A percentile compares a stretch with the other conserved stretches of the same genome.
These are phyloP conservation scores for Fraxinus ornus DNA, from an alignment of 305 asterid species.

Conservation along the genomic window DNA sequence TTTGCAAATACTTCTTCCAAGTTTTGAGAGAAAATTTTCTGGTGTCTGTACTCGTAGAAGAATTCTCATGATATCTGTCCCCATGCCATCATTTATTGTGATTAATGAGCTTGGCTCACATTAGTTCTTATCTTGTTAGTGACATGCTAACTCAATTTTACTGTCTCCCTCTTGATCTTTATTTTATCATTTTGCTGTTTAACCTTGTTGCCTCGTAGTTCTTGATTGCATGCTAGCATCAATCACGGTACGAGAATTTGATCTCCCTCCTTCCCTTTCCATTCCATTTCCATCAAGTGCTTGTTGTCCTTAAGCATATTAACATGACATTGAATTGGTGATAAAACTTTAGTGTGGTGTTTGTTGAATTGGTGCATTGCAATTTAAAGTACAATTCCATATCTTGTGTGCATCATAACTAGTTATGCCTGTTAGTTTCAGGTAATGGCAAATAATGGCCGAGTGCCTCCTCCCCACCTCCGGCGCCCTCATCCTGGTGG, in stretches of 20 bases:
- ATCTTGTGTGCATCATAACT: constrained; percentile 10
- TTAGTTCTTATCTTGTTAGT: neutral
- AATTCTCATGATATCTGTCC: neutral
- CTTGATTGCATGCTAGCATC: neutral
- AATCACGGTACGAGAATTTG: neutral
- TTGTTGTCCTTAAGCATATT: neutral
- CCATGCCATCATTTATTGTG: neutral
- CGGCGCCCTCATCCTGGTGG: constrained; percentile 61
- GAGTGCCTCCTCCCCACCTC: constrained; percentile 65
- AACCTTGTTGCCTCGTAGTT: neutral
- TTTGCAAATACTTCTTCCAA: neutral
- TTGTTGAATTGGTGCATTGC: neutral
- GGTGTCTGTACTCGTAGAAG: neutral
- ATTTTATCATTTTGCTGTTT: neutral
- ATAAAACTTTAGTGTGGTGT: neutral
- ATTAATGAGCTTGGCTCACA: constrained; percentile 6
- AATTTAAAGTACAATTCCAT: neutral
- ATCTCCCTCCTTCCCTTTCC: neutral
- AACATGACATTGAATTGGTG: neutral
- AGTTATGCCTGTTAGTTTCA: constrained; percentile 21
- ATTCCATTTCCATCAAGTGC: neutral
- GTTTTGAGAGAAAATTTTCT: neutral
- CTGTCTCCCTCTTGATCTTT: neutral
- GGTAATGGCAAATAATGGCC: constrained; percentile 79
- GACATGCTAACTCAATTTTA: neutral